These are phyloP conservation scores for Linnemannia elongata DNA, from an alignment of 192 early-diverging fungal genomes.

Conservation along the genomic window DNA sequence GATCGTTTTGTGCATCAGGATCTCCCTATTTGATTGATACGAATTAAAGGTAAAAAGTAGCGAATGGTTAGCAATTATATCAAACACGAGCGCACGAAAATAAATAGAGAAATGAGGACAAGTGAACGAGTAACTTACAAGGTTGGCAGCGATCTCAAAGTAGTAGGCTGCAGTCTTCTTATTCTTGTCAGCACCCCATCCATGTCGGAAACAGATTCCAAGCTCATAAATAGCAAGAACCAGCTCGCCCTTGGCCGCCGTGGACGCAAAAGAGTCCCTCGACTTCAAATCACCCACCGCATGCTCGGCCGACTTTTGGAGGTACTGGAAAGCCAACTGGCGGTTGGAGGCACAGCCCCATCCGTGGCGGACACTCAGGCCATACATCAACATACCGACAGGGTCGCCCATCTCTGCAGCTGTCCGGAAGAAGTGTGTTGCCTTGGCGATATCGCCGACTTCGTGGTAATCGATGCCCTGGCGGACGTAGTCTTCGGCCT, in stretches of 20 bases:
- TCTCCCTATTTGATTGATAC: conserved; percentile 64
- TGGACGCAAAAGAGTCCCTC: conserved; percentile 67
- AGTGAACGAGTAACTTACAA: conserved; percentile 47
- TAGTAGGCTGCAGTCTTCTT: conserved; percentile 63
- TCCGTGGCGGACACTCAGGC: conserved; percentile 80
- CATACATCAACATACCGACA: conserved; percentile 81
- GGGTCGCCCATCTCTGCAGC: conserved; percentile 76
- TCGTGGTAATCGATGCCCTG: conserved; percentile 79
- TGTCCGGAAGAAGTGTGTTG: conserved; percentile 76
- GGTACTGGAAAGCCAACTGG: conserved; percentile 73
- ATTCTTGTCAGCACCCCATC: conserved; percentile 84
- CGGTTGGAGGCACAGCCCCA: conserved; percentile 66
- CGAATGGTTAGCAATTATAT: background rate
- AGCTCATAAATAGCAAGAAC: conserved; percentile 86
- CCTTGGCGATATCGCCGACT: conserved; percentile 75
- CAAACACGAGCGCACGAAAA: background rate
- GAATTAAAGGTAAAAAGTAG: background rate
- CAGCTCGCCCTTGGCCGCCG: conserved; percentile 64
- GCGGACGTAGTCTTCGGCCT: conserved; percentile 73
- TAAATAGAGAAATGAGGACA: background rate
- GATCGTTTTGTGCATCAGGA: conserved; percentile 81
- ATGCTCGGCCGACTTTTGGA: conserved; percentile 78
- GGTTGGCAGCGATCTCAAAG: conserved; percentile 65
- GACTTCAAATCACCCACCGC: conserved; percentile 71
- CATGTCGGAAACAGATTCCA: conserved; percentile 83